phyloP scores from a whole-genome alignment of 495 filamentous ascomycete species.

The Lineolata rhizophorae region DNA sequence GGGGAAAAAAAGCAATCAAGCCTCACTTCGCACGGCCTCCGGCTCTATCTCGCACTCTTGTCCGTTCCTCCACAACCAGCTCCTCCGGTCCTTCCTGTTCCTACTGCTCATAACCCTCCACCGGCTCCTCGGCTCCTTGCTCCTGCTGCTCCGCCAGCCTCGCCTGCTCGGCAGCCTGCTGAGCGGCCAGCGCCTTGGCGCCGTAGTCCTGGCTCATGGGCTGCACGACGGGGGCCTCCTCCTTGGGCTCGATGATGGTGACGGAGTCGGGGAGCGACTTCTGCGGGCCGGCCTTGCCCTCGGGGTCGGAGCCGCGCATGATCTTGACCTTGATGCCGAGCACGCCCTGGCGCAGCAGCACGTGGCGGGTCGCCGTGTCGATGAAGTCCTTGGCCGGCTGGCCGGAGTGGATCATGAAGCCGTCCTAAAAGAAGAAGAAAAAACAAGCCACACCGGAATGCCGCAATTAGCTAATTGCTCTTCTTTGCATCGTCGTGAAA shows the following conservation, averaged over 20 bases:
- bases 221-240: slow-evolving; percentile 82
- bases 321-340: slow-evolving; percentile 99
- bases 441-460: too few species aligned
- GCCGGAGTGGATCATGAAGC: slow-evolving; percentile 99
- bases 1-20: too few species aligned
- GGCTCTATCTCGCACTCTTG: too few species aligned
- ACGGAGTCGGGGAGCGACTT: slow-evolving; percentile 95
- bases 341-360: slow-evolving; percentile 97
- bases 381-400: slow-evolving; percentile 99
- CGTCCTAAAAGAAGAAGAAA: slow-evolving; percentile 39
- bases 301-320: slow-evolving; percentile 98
- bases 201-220: slow-evolving; percentile 96
- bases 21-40: too few species aligned
- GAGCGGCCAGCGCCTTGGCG: slow-evolving; percentile 76
- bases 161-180: slow-evolving; percentile 61
- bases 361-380: slow-evolving; percentile 92
- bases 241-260: slow-evolving; percentile 99
- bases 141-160: slow-evolving; percentile 39
- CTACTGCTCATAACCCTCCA: slow-evolving; percentile 1
- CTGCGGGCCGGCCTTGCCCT: slow-evolving; percentile 92
- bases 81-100: background rate
- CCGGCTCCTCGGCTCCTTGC: slow-evolving; percentile 13
- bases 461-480: slow-evolving; percentile 1
- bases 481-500: background rate
- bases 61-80: too few species aligned